A percentile compares a stretch with the other conserved stretches of the same genome.
Conservation (phyloP, 768 basidiomycete species). For the Podaxis pistillaris region DNA sequence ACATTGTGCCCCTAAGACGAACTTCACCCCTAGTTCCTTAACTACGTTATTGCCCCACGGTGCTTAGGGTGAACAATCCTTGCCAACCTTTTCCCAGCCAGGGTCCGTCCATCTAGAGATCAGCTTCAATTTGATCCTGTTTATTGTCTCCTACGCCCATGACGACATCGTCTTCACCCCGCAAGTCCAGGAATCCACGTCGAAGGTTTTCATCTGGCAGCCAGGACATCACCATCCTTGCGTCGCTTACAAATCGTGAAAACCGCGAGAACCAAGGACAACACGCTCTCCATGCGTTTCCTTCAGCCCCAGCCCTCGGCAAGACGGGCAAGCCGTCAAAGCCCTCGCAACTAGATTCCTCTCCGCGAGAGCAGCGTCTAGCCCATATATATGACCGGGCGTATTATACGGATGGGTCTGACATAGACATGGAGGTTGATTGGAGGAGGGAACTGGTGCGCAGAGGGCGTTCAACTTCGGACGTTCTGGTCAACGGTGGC, state of each 20-base stretch:
- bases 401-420: conserved; percentile 10
- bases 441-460: conserved; percentile 6
- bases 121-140: background rate
- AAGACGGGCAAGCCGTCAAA: background rate
- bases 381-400: conserved; percentile 1
- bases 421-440: background rate
- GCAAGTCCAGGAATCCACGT: conserved; percentile 1
- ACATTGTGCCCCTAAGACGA: background rate
- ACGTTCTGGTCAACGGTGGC: background rate
- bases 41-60: too few relatives aligned
- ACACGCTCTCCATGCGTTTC: background rate
- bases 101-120: background rate
- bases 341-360: background rate
- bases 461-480: conserved; percentile 1
- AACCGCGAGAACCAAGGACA: background rate
- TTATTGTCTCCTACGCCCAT: background rate
- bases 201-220: conserved; percentile 11
- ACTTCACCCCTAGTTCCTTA: too few relatives aligned
- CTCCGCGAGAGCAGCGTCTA: conserved; percentile 1
- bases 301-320: background rate
- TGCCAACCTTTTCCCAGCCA: background rate
- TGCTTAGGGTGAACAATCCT: background rate
- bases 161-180: conserved; percentile 5
- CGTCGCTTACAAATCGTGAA: background rate
- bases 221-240: background rate